Conservation (phyloP, 2,329 filamentous ascomycete species). For the Botryotinia convoluta region DNA sequence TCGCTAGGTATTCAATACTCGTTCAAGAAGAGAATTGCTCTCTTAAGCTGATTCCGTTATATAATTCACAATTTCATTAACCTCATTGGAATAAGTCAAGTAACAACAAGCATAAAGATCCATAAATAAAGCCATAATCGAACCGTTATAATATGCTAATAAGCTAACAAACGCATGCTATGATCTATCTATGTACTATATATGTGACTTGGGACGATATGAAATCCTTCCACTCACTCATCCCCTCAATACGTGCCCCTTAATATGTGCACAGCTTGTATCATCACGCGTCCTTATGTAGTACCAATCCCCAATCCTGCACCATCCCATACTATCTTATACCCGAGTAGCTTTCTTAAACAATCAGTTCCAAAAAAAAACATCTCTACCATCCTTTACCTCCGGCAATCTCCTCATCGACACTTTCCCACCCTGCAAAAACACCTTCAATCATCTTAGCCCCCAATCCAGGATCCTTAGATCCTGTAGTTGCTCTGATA, state of each 20-base stretch:
- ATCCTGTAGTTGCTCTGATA: slow-evolving; percentile 83
- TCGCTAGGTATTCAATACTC: not conserved
- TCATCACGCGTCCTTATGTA: not conserved
- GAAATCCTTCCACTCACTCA: not conserved
- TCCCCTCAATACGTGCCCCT: not conserved
- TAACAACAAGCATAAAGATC: not conserved
- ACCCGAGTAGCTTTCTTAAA: not conserved
- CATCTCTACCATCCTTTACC: slow-evolving; percentile 32
- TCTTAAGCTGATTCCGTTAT: not conserved
- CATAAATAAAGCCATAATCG: not conserved
- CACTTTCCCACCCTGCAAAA: slow-evolving; percentile 78
- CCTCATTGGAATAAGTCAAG: not conserved
- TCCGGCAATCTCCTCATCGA: slow-evolving; percentile 71
- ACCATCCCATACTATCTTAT: not conserved
- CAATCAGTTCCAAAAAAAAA: not conserved
- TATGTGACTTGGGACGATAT: not conserved
- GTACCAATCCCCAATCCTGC: not conserved
- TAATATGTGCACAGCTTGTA: not conserved
- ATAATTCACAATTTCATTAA: not conserved
- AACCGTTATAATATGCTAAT: not conserved
- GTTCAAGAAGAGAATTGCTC: not conserved
- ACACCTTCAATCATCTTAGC: slow-evolving; percentile 88
- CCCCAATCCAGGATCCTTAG: slow-evolving; percentile 81
- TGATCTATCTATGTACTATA: not conserved
- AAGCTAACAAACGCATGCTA: not conserved